Conservation (phyloP, 2,329 filamentous ascomycete genomes). For the Colletotrichum falcatum region DNA sequence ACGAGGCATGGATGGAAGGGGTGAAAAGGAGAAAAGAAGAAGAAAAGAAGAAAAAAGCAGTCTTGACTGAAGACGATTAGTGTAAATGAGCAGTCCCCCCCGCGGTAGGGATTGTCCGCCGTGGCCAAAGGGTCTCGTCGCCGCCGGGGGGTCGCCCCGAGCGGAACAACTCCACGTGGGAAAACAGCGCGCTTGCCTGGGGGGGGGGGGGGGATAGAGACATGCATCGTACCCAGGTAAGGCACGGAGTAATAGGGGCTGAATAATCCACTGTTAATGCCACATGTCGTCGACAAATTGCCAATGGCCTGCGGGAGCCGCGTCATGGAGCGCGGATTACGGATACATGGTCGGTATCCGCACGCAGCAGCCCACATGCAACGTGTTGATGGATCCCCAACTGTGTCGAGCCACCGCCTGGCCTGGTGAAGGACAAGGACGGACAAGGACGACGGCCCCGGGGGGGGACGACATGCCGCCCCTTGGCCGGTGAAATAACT, state of each 20-base stretch:
- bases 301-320: background rate
- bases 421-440: background rate
- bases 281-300: no score
- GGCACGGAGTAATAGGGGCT: background rate
- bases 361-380: background rate
- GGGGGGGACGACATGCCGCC: background rate
- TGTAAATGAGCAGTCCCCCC: background rate
- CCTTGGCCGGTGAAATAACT: background rate
- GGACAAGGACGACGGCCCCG: no score
- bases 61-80: background rate
- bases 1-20: no score
- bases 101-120: background rate
- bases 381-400: slow-evolving; percentile 3
- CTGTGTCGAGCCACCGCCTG: background rate
- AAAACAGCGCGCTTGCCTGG: slow-evolving; percentile 18
- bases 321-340: no score
- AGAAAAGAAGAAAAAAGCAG: background rate
- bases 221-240: no score
- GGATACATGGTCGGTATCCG: background rate
- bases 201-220: no score
- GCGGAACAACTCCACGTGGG: slow-evolving; percentile 28
- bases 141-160: slow-evolving; percentile 32
- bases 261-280: background rate
- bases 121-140: background rate
- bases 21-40: no score